Evolutionary conservation across 208 protist genomes (phyloP).

Genomic region (Leptomonas seymouri): DNA sequence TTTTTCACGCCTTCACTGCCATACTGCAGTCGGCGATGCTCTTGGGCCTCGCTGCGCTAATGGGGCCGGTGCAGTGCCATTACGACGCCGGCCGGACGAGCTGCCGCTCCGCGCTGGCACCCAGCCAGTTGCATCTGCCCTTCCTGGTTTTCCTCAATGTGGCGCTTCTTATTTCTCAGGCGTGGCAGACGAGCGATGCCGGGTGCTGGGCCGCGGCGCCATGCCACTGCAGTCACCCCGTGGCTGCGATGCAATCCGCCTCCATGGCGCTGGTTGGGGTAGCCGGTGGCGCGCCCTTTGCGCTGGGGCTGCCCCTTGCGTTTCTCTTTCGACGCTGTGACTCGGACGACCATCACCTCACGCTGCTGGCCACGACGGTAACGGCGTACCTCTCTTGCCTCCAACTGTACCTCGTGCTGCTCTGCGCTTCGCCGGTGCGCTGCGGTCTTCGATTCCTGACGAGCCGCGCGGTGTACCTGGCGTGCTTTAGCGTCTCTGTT

Average conservation of each 20-base stretch:
- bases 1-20: constrained; percentile 5
- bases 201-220: constrained; percentile 3
- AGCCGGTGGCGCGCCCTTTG: background rate
- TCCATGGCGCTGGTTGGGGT: constrained; percentile 1
- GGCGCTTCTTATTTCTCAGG: constrained; percentile 4
- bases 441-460: constrained; percentile 16
- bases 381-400: constrained; percentile 11
- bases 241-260: background rate
- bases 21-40: constrained; percentile 23
- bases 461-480: background rate
- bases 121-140: background rate
- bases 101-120: background rate
- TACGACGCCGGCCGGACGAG: background rate
- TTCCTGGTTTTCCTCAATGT: background rate
- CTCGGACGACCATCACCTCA: background rate
- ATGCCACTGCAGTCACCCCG: constrained; percentile 3
- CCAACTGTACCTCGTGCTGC: constrained; percentile 11
- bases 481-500: background rate
- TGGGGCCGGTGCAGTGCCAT: background rate
- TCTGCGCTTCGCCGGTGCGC: constrained; percentile 25
- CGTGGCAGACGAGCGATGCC: background rate
- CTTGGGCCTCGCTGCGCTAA: background rate
- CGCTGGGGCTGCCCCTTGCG: constrained; percentile 7
- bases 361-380: background rate
- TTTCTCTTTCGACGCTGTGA: background rate